Conservation (phyloP, 2,329 filamentous ascomycete genomes). For the Alternaria viburni region DNA sequence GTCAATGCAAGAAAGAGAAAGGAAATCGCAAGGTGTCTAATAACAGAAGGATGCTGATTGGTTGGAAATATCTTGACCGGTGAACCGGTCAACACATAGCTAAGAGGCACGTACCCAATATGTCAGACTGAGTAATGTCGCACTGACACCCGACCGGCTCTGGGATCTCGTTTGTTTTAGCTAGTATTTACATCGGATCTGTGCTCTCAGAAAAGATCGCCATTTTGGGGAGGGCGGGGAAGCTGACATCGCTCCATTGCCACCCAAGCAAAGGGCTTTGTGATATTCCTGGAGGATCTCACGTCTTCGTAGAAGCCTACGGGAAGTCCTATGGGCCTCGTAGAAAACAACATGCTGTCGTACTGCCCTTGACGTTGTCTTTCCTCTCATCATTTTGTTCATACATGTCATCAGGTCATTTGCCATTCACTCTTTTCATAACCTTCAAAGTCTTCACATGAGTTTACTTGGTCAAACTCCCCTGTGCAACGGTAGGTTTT, state of each 20-base stretch:
- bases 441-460: background rate
- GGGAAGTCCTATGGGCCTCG: background rate
- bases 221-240: background rate
- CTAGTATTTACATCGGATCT: background rate
- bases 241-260: background rate
- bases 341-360: background rate
- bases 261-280: background rate
- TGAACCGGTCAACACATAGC: constrained; percentile 1
- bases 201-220: background rate
- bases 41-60: constrained; percentile 13
- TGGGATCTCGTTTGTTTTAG: background rate
- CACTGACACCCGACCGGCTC: background rate
- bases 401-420: background rate
- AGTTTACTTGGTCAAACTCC: background rate
- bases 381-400: background rate
- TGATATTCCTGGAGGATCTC: background rate
- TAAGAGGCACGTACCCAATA: background rate
- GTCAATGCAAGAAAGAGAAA: constrained; percentile 7
- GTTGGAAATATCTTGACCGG: constrained; percentile 10
- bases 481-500: background rate
- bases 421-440: background rate
- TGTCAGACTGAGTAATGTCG: background rate
- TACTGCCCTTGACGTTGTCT: background rate
- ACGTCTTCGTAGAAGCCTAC: background rate
- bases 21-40: constrained; percentile 8